Conservation (phyloP, 495 filamentous ascomycete genomes). For the Neurospora sp. region DNA sequence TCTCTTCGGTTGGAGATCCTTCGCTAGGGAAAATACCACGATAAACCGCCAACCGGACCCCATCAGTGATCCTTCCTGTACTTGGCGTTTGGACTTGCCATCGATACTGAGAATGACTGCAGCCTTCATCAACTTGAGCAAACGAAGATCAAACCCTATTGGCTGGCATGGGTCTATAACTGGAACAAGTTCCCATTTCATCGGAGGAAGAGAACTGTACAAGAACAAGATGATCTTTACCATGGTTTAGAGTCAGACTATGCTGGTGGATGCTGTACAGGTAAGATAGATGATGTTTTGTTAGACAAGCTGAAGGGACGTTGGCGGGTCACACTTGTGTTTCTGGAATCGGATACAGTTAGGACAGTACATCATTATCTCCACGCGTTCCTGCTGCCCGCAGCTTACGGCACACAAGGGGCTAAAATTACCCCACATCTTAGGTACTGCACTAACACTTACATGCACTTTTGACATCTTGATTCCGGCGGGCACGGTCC, state of each 20-base stretch:
- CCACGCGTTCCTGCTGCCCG: neutral
- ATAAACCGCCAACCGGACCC: neutral
- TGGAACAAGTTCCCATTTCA: neutral
- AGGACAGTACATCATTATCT: neutral
- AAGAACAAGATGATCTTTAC: neutral
- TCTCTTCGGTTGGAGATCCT: neutral
- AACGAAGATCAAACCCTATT: neutral
- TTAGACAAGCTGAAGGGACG: neutral
- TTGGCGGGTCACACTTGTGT: neutral
- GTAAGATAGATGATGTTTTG: neutral
- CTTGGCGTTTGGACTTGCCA: neutral
- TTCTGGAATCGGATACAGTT: neutral
- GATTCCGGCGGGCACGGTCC: neutral
- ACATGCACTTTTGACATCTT: neutral
- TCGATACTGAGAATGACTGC: neutral
- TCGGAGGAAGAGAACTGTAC: neutral
- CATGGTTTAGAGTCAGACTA: neutral
- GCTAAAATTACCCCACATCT: neutral
- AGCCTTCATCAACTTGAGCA: neutral
- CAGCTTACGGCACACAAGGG: accelerated
- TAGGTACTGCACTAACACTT: neutral
- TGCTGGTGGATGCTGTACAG: neutral
- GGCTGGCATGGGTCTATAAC: neutral
- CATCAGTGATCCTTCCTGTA: neutral
- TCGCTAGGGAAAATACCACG: neutral